Evolutionary conservation across 108 stramenopile genomes (phyloP).

Genomic region (Nitzschia sp.): DNA sequence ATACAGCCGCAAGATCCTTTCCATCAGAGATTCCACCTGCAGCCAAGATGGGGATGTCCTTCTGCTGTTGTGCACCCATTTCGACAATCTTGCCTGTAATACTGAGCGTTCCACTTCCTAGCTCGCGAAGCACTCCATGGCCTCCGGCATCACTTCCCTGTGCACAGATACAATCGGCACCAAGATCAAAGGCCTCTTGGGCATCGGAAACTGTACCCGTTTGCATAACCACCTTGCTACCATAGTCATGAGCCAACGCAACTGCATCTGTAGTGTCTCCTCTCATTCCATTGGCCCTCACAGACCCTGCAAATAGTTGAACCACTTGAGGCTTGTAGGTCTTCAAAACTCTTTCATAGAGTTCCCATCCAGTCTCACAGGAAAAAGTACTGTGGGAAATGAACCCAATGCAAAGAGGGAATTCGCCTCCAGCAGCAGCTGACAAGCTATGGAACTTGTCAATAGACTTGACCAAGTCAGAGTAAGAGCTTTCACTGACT

Average conservation of each 20-base stretch:
- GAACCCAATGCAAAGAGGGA: constrained; percentile 63
- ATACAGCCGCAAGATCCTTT: constrained; percentile 55
- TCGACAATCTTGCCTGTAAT: constrained; percentile 50
- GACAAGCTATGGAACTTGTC: constrained; percentile 37
- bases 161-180: constrained; percentile 70
- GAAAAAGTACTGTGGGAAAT: constrained; percentile 62
- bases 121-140: constrained; percentile 67
- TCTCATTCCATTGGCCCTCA: constrained; percentile 15
- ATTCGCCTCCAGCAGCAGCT: neutral
- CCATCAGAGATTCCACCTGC: constrained; percentile 81
- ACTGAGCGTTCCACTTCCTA: constrained; percentile 63
- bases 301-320: constrained; percentile 77
- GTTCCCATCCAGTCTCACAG: constrained; percentile 42
- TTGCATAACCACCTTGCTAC: constrained; percentile 61
- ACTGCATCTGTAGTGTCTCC: constrained; percentile 38
- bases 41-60: constrained; percentile 54
- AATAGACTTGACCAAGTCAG: constrained; percentile 50
- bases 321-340: constrained; percentile 48
- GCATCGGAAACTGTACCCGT: constrained; percentile 65
- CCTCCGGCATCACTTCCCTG: constrained; percentile 83
- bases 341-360: constrained; percentile 50
- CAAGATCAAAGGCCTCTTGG: constrained; percentile 46
- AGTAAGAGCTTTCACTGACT: constrained; percentile 22
- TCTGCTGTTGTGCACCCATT: constrained; percentile 10
- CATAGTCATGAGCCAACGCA: constrained; percentile 53